These are phyloP conservation scores for Cercospora beticola DNA, from an alignment of 2,329 filamentous ascomycete genomes.

Conservation along the genomic window DNA sequence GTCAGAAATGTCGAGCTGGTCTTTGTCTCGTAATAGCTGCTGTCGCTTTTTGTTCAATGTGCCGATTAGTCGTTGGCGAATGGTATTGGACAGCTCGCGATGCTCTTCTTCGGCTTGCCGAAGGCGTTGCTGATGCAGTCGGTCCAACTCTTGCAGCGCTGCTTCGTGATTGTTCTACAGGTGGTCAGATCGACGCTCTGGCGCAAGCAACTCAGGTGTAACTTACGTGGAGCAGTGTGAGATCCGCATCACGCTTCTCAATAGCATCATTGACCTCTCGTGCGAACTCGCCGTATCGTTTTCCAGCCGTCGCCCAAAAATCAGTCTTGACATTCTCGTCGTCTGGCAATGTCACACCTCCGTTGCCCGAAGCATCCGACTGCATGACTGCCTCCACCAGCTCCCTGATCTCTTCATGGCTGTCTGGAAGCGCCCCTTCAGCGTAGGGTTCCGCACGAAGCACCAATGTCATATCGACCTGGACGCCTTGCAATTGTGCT, in stretches of 20 bases:
- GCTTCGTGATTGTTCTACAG: slow-evolving; percentile 58
- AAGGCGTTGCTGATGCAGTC: slow-evolving; percentile 58
- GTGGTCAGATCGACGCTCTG: background rate
- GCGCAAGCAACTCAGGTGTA: background rate
- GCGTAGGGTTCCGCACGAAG: slow-evolving; percentile 80
- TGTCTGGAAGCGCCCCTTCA: slow-evolving; percentile 65
- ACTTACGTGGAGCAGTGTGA: slow-evolving; percentile 77
- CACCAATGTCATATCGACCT: slow-evolving; percentile 84
- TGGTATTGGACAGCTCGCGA: slow-evolving; percentile 56
- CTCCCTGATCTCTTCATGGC: slow-evolving; percentile 64
- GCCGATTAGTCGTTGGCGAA: slow-evolving; percentile 62
- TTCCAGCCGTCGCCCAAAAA: slow-evolving; percentile 65
- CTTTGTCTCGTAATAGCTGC: slow-evolving; percentile 62
- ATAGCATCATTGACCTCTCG: slow-evolving; percentile 83
- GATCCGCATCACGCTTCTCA: slow-evolving; percentile 79
- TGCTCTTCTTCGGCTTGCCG: slow-evolving; percentile 64
- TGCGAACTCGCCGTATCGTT: slow-evolving; percentile 80
- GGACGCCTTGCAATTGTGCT: slow-evolving; percentile 86
- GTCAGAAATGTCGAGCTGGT: slow-evolving; percentile 65
- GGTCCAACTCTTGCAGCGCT: slow-evolving; percentile 56
- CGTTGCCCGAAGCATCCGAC: slow-evolving; percentile 25
- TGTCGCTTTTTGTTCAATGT: slow-evolving; percentile 58
- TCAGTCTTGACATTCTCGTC: slow-evolving; percentile 65
- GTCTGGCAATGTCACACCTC: slow-evolving; percentile 41
- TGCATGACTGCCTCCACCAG: slow-evolving; percentile 49